These are phyloP conservation scores for Penicillium brevicompactum DNA, from an alignment of 2,329 filamentous ascomycete species.

Conservation along the genomic window DNA sequence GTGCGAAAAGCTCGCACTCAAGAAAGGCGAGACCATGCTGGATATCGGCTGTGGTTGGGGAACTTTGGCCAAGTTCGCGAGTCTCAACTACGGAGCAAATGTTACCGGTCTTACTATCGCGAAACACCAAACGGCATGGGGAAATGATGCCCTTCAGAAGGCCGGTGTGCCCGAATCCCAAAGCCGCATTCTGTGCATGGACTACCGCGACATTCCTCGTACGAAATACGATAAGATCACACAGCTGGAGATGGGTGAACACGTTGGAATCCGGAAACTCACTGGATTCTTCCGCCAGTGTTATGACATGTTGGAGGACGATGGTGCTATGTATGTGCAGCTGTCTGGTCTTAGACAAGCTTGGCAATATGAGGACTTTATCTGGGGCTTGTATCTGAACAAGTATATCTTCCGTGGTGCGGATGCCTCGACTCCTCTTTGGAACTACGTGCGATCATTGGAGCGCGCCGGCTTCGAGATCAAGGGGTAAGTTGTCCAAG, in stretches of 20 bases:
- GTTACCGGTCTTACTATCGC: slow-evolving; percentile 77
- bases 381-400: slow-evolving; percentile 95
- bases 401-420: slow-evolving; percentile 93
- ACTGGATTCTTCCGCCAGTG: slow-evolving; percentile 74
- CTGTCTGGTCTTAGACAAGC: slow-evolving; percentile 80
- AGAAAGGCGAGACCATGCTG: slow-evolving; percentile 74
- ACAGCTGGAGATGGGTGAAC: slow-evolving; percentile 90
- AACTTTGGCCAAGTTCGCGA: slow-evolving; percentile 82
- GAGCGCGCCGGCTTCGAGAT: slow-evolving; percentile 81
- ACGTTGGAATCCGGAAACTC: slow-evolving; percentile 85
- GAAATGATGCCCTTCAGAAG: slow-evolving; percentile 77
- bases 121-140: slow-evolving; percentile 88
- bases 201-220: slow-evolving; percentile 88
- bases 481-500: slow-evolving; percentile 55
- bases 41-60: slow-evolving; percentile 94
- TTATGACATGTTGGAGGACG: slow-evolving; percentile 86
- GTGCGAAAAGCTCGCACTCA: slow-evolving; percentile 82
- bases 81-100: slow-evolving; percentile 74
- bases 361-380: slow-evolving; percentile 91
- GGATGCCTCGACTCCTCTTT: slow-evolving; percentile 83
- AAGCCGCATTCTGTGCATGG: slow-evolving; percentile 84
- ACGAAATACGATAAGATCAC: slow-evolving; percentile 83
- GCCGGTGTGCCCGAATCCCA: slow-evolving; percentile 76
- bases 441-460: slow-evolving; percentile 73
- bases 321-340: slow-evolving; percentile 86